Conservation (phyloP, 2,329 filamentous ascomycete genomes). For the Claviceps spartinae region DNA sequence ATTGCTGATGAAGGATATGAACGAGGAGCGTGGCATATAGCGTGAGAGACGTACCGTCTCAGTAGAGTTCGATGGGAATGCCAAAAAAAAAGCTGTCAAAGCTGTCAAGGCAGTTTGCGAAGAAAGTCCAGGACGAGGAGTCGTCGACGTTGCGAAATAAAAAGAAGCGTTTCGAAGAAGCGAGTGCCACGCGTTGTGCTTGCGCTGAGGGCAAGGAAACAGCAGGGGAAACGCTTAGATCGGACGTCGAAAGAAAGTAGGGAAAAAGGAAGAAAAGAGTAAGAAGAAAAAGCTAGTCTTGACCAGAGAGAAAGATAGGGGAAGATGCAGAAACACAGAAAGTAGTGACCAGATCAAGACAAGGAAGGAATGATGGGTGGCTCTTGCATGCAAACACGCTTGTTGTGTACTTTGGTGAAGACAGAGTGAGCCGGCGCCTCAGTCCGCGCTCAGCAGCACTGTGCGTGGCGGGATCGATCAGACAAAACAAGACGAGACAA, state of each 20-base stretch:
- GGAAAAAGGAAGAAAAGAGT: background rate
- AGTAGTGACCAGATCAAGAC: background rate
- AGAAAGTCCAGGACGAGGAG: background rate
- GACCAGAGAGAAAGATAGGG: background rate
- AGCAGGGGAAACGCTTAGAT: no score
- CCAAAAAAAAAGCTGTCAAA: background rate
- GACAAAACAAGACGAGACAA: no score
- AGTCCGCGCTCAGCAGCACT: no score
- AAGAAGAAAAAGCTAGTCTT: background rate
- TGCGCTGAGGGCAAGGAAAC: no score
- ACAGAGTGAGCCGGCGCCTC: no score
- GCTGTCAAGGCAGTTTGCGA: background rate
- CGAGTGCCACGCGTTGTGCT: no score
- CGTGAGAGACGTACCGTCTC: conserved; percentile 1
- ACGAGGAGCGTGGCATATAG: background rate
- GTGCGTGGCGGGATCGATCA: no score
- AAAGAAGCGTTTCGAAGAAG: no score
- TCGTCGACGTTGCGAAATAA: no score
- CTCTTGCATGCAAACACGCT: background rate
- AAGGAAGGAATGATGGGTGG: conserved; percentile 5
- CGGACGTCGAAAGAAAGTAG: no score
- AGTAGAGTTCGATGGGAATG: background rate
- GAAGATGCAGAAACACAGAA: background rate
- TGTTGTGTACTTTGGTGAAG: no score
- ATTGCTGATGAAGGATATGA: background rate